These are phyloP conservation scores for Epichloe festucae DNA, from an alignment of 2,329 filamentous ascomycete species.

Conservation along the genomic window DNA sequence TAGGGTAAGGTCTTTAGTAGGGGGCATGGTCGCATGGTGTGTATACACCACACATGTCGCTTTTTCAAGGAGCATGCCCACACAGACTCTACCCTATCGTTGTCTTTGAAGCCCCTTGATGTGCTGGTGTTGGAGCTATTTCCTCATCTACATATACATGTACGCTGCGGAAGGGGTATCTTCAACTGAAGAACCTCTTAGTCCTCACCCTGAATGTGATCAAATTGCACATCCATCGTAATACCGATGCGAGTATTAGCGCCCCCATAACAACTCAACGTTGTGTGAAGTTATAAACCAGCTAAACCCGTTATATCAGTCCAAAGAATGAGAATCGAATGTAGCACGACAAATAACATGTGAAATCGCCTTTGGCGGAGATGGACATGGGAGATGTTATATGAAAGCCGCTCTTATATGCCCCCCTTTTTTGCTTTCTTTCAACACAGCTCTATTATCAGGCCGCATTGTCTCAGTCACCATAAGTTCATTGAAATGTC, in stretches of 20 bases:
- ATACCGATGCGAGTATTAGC: neutral
- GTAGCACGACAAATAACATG: conserved; percentile 15
- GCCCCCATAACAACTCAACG: neutral
- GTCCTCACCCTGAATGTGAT: no score
- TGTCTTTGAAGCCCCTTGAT: no score
- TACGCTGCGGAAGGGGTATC: no score
- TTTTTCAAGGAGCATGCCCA: no score
- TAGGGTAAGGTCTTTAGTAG: no score
- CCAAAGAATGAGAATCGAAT: conserved; percentile 12
- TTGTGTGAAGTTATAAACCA: neutral
- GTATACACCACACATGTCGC: no score
- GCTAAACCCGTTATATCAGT: conserved; percentile 6
- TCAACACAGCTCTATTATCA: neutral
- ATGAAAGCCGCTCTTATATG: conserved; percentile 11
- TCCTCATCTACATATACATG: no score
- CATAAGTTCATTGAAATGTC: neutral
- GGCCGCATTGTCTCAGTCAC: neutral
- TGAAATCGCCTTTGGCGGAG: conserved; percentile 14
- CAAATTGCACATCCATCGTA: no score
- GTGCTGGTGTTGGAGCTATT: no score
- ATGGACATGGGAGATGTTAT: conserved; percentile 15
- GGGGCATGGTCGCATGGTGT: no score
- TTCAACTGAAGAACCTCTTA: no score
- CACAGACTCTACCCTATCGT: no score
- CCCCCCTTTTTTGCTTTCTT: conserved; percentile 8